phyloP scores from a whole-genome alignment of 1,284 basidiomycete species.

The Ceratorhiza oryzae-sativae region DNA sequence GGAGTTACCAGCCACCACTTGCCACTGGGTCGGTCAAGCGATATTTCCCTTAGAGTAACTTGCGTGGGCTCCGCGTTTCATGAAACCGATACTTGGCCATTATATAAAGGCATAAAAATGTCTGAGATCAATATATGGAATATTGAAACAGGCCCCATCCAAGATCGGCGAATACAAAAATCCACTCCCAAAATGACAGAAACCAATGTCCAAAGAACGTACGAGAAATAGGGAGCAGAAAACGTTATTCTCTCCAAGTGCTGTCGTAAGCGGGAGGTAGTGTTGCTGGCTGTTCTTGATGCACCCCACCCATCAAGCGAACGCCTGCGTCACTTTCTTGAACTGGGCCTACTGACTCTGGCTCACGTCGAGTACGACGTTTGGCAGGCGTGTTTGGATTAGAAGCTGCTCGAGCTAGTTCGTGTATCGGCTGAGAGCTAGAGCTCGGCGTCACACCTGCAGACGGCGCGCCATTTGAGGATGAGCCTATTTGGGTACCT shows the following conservation, averaged over 20 bases:
- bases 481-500: neutral
- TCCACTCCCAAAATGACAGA: neutral
- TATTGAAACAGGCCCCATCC: too few relatives aligned
- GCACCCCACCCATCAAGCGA: neutral
- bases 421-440: neutral
- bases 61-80: neutral
- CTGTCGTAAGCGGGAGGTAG: slow-evolving; percentile 21
- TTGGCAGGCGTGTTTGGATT: neutral
- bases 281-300: neutral
- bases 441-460: neutral
- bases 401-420: neutral
- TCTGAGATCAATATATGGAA: too few relatives aligned
- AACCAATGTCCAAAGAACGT: neutral
- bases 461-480: neutral
- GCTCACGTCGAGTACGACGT: neutral
- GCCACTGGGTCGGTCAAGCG: neutral
- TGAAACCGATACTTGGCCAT: too few relatives aligned
- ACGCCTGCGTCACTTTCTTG: slow-evolving; percentile 28
- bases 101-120: too few relatives aligned
- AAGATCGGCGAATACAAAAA: neutral
- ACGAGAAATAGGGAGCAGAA: neutral
- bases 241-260: slow-evolving; percentile 1
- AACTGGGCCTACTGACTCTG: neutral
- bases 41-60: neutral
- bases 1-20: neutral